Percentiles rank a stretch among this genome's conserved stretches.
phyloP scores from a whole-genome alignment of 2,329 filamentous ascomycete species.

The Berkeleyomyces rouxiae region DNA sequence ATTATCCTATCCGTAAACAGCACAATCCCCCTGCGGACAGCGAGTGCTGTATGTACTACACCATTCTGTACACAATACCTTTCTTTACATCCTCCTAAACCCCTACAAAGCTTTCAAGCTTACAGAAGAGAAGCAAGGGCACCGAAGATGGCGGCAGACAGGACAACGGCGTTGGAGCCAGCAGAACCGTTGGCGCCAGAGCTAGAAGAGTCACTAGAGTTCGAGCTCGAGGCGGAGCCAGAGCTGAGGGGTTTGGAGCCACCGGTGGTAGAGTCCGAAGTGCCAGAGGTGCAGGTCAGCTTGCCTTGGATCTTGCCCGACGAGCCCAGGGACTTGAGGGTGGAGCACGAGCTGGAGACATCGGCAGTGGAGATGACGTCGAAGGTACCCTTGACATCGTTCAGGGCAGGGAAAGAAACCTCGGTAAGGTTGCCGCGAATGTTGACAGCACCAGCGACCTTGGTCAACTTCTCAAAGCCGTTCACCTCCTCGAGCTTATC shows the following conservation, averaged over 20 bases:
- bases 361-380: constrained; percentile 50
- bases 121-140: constrained; percentile 37
- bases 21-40: background rate
- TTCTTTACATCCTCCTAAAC: background rate
- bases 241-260: constrained; percentile 17
- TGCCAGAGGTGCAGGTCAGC: constrained; percentile 32
- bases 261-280: constrained; percentile 34
- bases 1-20: constrained; percentile 7
- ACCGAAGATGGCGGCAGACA: constrained; percentile 31
- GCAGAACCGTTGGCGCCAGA: constrained; percentile 23
- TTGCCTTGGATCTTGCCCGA: constrained; percentile 30
- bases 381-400: constrained; percentile 55
- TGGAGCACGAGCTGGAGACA: constrained; percentile 37
- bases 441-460: constrained; percentile 64
- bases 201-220: constrained; percentile 21
- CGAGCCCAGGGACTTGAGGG: constrained; percentile 31
- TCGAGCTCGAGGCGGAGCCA: constrained; percentile 17
- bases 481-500: constrained; percentile 48
- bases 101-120: constrained; percentile 15
- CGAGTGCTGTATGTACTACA: background rate
- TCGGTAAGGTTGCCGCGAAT: constrained; percentile 69
- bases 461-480: constrained; percentile 51
- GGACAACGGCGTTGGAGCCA: constrained; percentile 29
- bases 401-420: constrained; percentile 53
- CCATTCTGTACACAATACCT: background rate